phyloP scores from a whole-genome alignment of 148 eudicot species.

The Dianthus caryophyllus region DNA sequence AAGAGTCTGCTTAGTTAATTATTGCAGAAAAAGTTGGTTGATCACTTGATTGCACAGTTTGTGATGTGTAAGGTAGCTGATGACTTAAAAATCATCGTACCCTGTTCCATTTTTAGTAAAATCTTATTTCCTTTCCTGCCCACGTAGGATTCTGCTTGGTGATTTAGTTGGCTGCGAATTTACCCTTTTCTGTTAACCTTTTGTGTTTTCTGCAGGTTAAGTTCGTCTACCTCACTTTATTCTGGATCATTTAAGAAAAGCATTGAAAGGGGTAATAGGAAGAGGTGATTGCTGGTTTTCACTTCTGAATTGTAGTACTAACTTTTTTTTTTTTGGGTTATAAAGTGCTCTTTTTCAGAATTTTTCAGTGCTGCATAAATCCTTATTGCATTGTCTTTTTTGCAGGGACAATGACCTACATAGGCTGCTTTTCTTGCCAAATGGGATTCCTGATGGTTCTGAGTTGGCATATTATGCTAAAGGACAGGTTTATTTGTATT shows the following conservation, averaged over 20 bases:
- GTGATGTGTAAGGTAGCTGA: not conserved
- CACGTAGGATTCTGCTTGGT: not conserved
- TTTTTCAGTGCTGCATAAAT: not conserved
- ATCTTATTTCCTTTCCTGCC: not conserved
- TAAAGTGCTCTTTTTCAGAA: not conserved
- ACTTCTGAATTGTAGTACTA: not conserved
- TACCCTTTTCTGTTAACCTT: not conserved
- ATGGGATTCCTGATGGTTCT: constrained; percentile 93
- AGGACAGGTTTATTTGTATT: constrained; percentile 62
- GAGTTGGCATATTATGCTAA: constrained; percentile 75
- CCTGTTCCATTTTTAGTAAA: not conserved
- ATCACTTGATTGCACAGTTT: not conserved
- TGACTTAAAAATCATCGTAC: not conserved
- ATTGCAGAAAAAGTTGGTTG: no score
- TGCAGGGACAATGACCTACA: constrained; percentile 95
- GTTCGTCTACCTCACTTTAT: constrained; percentile 26
- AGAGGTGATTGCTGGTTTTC: constrained; percentile 40
- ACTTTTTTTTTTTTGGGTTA: not conserved
- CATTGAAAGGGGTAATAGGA: constrained; percentile 49
- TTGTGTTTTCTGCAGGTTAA: constrained; percentile 46
- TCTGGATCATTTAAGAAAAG: constrained; percentile 34
- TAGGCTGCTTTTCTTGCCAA: constrained; percentile 80
- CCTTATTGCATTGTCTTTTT: constrained; percentile 16
- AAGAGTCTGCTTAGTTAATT: not conserved
- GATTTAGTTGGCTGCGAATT: not conserved